Evolutionary conservation across 2,329 filamentous ascomycete species (phyloP).

Genomic region (Botryotinia calthae): DNA sequence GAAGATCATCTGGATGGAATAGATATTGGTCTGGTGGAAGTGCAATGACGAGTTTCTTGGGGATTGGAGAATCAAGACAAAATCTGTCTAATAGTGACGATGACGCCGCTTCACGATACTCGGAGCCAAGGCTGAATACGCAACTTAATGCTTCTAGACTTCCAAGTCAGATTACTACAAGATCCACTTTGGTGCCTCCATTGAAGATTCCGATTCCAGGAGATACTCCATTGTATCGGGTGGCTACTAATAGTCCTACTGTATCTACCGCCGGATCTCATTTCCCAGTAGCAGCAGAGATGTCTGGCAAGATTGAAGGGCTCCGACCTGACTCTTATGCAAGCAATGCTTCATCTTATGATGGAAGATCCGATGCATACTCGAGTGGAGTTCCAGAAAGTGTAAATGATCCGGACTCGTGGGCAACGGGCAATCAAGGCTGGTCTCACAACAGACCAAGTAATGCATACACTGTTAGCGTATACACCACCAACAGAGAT

Average conservation of each 20-base stretch:
- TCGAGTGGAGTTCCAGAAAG: slow-evolving; percentile 66
- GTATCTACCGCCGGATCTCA: slow-evolving; percentile 53
- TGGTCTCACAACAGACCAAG: slow-evolving; percentile 53
- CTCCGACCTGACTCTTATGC: slow-evolving; percentile 47
- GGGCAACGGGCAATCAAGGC: slow-evolving; percentile 40
- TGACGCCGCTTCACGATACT: slow-evolving; percentile 54
- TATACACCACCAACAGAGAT: slow-evolving; percentile 45
- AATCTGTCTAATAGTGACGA: slow-evolving; percentile 48
- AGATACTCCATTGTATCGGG: slow-evolving; percentile 52
- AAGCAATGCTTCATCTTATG: slow-evolving; percentile 35
- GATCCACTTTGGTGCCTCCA: slow-evolving; percentile 69
- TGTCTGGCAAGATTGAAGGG: slow-evolving; percentile 59
- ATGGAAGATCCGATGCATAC: slow-evolving; percentile 47
- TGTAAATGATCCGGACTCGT: slow-evolving; percentile 38
- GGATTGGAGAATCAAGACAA: slow-evolving; percentile 48
- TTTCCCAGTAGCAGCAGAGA: slow-evolving; percentile 53
- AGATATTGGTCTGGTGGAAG: slow-evolving; percentile 74
- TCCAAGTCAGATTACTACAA: slow-evolving; percentile 54
- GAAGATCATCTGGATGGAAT: slow-evolving; percentile 73
- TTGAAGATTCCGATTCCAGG: slow-evolving; percentile 59
- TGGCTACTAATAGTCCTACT: slow-evolving; percentile 67
- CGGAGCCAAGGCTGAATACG: slow-evolving; percentile 40
- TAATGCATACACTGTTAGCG: slow-evolving; percentile 50
- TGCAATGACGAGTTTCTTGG: slow-evolving; percentile 59
- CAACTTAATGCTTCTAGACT: slow-evolving; percentile 45